Evolutionary conservation across 176 grass and related monocot species (phyloP), one percentile per base, ranked within the genome.

Genomic region (Cocos nucifera): DNA sequence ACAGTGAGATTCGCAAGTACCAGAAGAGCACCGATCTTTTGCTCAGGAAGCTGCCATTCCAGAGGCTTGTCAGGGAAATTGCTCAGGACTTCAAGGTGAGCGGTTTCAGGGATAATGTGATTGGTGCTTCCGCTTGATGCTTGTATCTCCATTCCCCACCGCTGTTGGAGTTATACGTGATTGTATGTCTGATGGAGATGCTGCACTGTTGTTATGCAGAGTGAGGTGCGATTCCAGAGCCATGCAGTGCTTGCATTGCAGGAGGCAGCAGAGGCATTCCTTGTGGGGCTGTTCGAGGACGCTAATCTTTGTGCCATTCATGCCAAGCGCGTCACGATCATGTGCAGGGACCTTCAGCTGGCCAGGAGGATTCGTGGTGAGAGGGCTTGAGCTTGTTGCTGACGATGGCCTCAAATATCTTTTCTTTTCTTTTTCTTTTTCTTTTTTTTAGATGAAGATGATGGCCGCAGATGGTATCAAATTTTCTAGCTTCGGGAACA

Each of bases 281-380:
- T 70, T 3, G 67, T 70, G 18, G 67, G 67, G 29, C 67, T 58
- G 17, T 70, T 70, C 10, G 67, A 70, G 54, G 67, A 70, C 55
- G 58, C 67, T 3, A 70, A 70, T 8, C 67, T 70, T 6, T 70
- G 67, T 23, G 67, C 67, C 16, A 70, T 70, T 18, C 67, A 70
- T 58, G 67, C 67, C 18, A 70, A 58, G 35, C 54, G 67, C 7
- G 67, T 70, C 6, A 70, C 67, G 14, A 70, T 70, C 6, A 70
- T 70, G 67, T 30, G 30, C 6, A 70, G 27, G 35, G 67, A 70
- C 20, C 26, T 70, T 49, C 67, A 58, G 21, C 18, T 70, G 53
- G 67, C 67, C 5, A 49, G 55, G 67, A 70, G 67, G 55, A 70
- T 70, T 19, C 67, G 67, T 25, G 67, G 67, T 0, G 67, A 70